Conservation (phyloP, 2,329 filamentous ascomycete genomes). For the Cytospora leucostoma region DNA sequence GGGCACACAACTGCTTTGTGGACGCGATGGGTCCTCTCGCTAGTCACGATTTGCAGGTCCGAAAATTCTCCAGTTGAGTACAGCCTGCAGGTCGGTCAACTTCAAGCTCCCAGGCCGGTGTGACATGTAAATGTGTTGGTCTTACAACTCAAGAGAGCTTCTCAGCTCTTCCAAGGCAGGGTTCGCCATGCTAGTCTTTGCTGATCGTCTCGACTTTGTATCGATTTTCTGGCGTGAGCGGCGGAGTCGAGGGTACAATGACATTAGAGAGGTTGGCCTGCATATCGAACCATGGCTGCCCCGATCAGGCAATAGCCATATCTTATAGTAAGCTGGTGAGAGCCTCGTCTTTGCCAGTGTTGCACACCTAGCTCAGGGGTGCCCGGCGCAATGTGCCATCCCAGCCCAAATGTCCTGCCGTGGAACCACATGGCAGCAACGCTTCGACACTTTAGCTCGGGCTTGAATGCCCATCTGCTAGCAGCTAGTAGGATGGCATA, state of each 20-base stretch:
- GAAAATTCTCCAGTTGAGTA: slow-evolving; percentile 5
- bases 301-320: background rate
- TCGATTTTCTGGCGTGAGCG: background rate
- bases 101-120: background rate
- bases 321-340: background rate
- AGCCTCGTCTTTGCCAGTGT: background rate
- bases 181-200: background rate
- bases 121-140: background rate
- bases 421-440: background rate
- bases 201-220: background rate
- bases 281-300: background rate
- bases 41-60: slow-evolving; percentile 2
- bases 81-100: background rate
- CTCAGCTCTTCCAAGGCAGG: background rate
- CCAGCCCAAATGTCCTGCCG: background rate
- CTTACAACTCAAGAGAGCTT: slow-evolving; percentile 2
- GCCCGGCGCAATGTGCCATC: background rate
- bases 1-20: slow-evolving; percentile 19
- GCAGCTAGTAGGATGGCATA: too few species aligned
- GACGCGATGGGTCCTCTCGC: background rate
- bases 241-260: background rate
- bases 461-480: background rate
- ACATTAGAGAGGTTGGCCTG: background rate
- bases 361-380: background rate
- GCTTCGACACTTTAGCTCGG: too few species aligned